Evolutionary conservation across 2,329 filamentous ascomycete genomes (phyloP).

Genomic region (Ophiostoma australiae): DNA sequence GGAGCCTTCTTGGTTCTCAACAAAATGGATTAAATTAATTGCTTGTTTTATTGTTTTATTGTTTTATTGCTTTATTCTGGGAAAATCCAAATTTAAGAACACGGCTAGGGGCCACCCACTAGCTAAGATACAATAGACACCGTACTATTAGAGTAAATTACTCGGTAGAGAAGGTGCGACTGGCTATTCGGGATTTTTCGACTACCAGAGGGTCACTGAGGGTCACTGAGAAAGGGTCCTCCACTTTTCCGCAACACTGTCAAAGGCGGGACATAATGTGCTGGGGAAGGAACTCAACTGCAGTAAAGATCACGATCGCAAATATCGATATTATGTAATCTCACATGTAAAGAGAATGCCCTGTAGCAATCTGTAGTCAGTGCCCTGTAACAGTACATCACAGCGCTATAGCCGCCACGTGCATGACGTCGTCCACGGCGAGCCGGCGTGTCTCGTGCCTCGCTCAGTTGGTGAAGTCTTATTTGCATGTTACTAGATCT

Average conservation of each 20-base stretch:
- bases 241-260: conserved; percentile 16
- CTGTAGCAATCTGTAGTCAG: not conserved
- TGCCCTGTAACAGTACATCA: not conserved
- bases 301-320: not conserved
- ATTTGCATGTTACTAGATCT: not conserved
- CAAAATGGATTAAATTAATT: conserved; percentile 15
- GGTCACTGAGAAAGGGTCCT: conserved; percentile 8
- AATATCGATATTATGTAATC: conserved; percentile 5
- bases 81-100: conserved; percentile 6
- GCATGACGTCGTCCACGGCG: not conserved
- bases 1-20: conserved; percentile 22
- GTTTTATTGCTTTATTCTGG: not conserved
- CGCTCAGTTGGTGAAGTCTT: not conserved
- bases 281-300: conserved; percentile 6
- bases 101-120: conserved; percentile 8
- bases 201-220: conserved; percentile 6
- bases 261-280: conserved; percentile 10
- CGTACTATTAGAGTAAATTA: not conserved
- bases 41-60: not conserved
- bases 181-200: conserved; percentile 19
- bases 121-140: not conserved
- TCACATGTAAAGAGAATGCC: not conserved
- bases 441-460: not conserved
- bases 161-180: conserved; percentile 6
- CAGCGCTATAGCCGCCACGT: not conserved